Evolutionary conservation across 371 early-diverging fungal genomes (phyloP), one percentile per base, ranked within the genome.

Genomic region (Mortierella sp.): DNA sequence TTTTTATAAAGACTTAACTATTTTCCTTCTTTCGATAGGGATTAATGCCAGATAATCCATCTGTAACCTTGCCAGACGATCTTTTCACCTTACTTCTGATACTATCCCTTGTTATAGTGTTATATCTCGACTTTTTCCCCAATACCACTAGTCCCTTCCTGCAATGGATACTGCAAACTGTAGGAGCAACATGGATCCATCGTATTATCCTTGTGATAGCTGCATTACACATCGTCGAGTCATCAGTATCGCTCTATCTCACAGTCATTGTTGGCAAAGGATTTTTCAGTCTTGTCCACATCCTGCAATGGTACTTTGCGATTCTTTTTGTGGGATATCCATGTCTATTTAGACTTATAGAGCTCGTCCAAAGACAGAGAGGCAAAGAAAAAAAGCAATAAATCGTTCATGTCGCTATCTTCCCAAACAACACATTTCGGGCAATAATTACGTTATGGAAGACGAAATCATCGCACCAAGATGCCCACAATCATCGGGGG

Each of bases 81-180:
- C 32, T 31, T 1, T 17, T 76, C 22, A n/a, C 59, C 0, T 12
- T 34, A 15, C 7, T 68, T 7, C 4, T 66, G 29, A 0, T 72
- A 22, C 8, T 55, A 9, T 3, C 59, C 4, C 68, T 4, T 19
- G 31, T 32, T 19, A 34, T 47, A 29, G 40, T 43, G 5, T 22
- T 73, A 15, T 79, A 79, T 13, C 79, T 79, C 26, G 68, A 79
- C 26, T 61, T 70, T 53, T 70, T 68, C 57, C 79, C 79, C 32
- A 69, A 73, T 59, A 79, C 79, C 2, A 73, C 61, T 4, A 73
- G 60, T 23, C 67, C 79, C 8, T 3, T 43, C 7, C 53, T 79
- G 13, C 69, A 73, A 22, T 73, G 74, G 74, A 51, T 70, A 9
- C 34, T 65, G 3, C 22, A 69, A 31, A 59, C 57, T 5, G 12